Base-by-base conservation (phyloP, 169 alveolate species). In the Eimeria falciformis region DNA sequence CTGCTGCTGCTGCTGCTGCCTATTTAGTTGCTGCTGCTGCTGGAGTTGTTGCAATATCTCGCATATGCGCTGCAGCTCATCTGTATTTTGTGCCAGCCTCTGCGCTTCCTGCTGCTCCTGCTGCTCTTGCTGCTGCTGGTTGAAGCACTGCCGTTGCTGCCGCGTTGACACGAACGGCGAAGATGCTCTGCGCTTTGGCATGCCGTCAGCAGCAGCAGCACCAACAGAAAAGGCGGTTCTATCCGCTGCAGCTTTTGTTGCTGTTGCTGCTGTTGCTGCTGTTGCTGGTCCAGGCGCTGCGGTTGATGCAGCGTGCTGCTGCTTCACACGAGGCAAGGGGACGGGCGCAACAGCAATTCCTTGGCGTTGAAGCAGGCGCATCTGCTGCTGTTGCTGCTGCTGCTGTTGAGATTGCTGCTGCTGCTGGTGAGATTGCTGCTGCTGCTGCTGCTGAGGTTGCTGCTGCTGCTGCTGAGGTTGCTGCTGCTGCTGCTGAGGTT, bases 1-100 rank as follows among this genome's bases (percentile, higher is more conserved):
- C 5, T 62, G n/a, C 73, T 62, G 73, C 25, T 18, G 73, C 73
- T 62, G 73, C 46, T n/a, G 73, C 73, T 62, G 73, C 37, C n/a
- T 14, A 12, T 62, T n/a, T n/a, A 7, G 14, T 62, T 2, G 73
- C 11, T 62, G 11, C 46, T 62, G 73, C 73, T 62, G 73, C 29
- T n/a, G 73, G 37, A 18, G 73, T n/a, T 62, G 37, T 14, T 62
- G 11, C n/a, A 7, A 29, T n/a, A 6, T 14, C n/a, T 14, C 73
- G 11, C n/a, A 9, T 62, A 50, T 0, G 23, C 18, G 73, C 37
- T 62, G 37, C 73, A 18, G 73, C 73, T 62, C 37, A 0, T n/a
- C 37, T n/a, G n/a, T n/a, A n/a, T n/a, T n/a, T n/a, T 62, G 73
- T 21, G 1, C 18, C 18, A 12, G 62, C 18, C 62, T 50, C 18